Conservation (phyloP, 164 flowering plant genomes). For the Magnolia sinica region DNA sequence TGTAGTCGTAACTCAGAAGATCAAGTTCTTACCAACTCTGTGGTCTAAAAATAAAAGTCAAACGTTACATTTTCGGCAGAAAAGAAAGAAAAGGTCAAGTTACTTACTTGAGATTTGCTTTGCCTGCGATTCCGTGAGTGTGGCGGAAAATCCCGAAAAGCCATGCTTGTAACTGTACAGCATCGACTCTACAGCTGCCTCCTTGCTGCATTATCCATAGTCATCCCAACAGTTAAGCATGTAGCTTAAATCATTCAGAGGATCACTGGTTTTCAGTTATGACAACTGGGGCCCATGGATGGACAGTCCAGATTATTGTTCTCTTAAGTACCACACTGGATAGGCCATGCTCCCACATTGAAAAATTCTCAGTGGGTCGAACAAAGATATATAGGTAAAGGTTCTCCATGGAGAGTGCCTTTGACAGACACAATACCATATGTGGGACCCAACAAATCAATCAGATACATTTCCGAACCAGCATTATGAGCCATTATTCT, state of each 20-base stretch:
- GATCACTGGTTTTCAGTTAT: not conserved
- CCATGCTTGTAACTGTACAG: slow-evolving; percentile 53
- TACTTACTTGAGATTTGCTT: slow-evolving; percentile 29
- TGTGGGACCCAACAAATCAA: too few relatives aligned
- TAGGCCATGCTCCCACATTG: too few relatives aligned
- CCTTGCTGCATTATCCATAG: slow-evolving; percentile 30
- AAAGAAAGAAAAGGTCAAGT: not conserved
- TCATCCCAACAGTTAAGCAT: not conserved
- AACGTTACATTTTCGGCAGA: not conserved
- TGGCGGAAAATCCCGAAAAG: slow-evolving; percentile 57
- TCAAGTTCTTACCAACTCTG: not conserved
- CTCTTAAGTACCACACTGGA: too few relatives aligned
- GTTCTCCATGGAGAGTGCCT: too few relatives aligned
- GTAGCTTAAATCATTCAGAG: not conserved
- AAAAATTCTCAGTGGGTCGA: too few relatives aligned
- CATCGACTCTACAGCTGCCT: slow-evolving; percentile 28
- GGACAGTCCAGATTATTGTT: too few relatives aligned
- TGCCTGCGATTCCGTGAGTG: slow-evolving; percentile 40
- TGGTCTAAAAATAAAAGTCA: not conserved
- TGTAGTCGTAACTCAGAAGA: not conserved
- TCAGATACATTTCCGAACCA: too few relatives aligned
- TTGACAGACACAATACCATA: too few relatives aligned
- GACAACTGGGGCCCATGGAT: not conserved
- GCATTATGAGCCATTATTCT: too few relatives aligned
- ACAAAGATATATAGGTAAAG: too few relatives aligned